Base-by-base conservation (phyloP, 2,329 filamentous ascomycete genomes). In the Aureobasidium sp. region DNA sequence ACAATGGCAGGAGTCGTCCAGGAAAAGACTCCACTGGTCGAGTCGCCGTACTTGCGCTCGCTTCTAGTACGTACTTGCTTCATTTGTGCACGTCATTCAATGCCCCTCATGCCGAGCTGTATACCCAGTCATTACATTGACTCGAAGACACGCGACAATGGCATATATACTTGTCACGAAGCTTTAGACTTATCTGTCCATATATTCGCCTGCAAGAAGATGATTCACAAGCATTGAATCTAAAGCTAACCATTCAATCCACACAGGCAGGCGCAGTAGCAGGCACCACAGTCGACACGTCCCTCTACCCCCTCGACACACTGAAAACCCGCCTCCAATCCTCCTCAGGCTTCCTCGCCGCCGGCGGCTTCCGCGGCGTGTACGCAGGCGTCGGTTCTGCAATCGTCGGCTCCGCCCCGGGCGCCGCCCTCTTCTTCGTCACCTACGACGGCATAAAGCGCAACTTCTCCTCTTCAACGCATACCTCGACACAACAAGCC, bases 251-350 rank as follows among this genome's bases (percentile, higher is more conserved):
- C 54, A 60, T 50, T 55, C 61, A 57, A 65, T 63, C 25, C 40
- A 40, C 58, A 51, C 68, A 87, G 80, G 90, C 94, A 67, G 94
- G 94, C 74, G 94, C 86, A 70, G 79, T 96, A 66, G 94, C 94
- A 66, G 94, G 94, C 71, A 94, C 94, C 50, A 95, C 92, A 15
- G 94, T 97, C 74, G 94, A 99, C 82, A 86, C 96, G 69, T 91
- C 91, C 60, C 89, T 99, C 71, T 99, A 89, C 79, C 94, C 94
- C 0, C 90, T 99, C 80, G 95, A 99, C 82, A 99, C 94, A 0
- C 86, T 99, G 71, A 99, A 99, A 78, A 99, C 95, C 45, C 91
- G 94, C 17, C 89, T 99, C 7, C 94, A 99, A 78, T 90, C 91
- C 64, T 83, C 83, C 50, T 73, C 81, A 60, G 85, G 87, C 73